Base-by-base conservation (phyloP, 148 eudicot genomes). In the Fagopyrum homotropicum region DNA sequence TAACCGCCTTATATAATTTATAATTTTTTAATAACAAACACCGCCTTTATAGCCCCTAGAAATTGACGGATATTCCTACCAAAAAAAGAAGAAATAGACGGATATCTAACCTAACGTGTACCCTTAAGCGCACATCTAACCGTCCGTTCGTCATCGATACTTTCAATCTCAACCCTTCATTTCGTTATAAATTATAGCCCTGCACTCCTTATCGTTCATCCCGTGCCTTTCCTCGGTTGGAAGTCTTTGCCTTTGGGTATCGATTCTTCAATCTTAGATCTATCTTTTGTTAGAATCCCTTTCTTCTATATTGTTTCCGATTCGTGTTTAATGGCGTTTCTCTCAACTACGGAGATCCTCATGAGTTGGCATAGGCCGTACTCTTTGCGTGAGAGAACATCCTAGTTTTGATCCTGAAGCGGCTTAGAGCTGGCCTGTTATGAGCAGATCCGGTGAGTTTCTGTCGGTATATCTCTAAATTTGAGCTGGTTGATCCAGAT, bases 61-160 rank as follows among this genome's bases (percentile, higher is more conserved):
- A 64, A 35, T 15, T 66, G 71, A 66, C 71, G 71, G 71, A 22
- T 22, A 22, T 22, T 22, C 26, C 26, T 22, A 22, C 26, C 26
- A 22, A 22, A 22, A 22, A 22, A 22, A 22, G 26, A 22, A 35
- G 47, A 66, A 64, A 35, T 15, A 35, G 71, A 66, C 71, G 71
- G 71, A 40, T 40, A 66, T 64, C 47, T 61, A 61, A 29, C 69
- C 69, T 43, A 66, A 46, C 71, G 71, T 5, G 17, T 35, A 14
- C 15, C 12, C 6, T 66, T 10, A 35, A 35, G 43, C 15, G 6
- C 46, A 35, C n/a, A 66, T 66, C 71, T 6, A 5, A 40, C 71
- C 71, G 71, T 66, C 71, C 71, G 30, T 43, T 12, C 3, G 3
- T 15, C 47, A 14, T 12, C 12, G 16, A 35, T 43, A 5, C 9